These are phyloP conservation scores for Coleophoma eucalyptorum DNA, from an alignment of 2,329 filamentous ascomycete genomes.

Conservation along the genomic window DNA sequence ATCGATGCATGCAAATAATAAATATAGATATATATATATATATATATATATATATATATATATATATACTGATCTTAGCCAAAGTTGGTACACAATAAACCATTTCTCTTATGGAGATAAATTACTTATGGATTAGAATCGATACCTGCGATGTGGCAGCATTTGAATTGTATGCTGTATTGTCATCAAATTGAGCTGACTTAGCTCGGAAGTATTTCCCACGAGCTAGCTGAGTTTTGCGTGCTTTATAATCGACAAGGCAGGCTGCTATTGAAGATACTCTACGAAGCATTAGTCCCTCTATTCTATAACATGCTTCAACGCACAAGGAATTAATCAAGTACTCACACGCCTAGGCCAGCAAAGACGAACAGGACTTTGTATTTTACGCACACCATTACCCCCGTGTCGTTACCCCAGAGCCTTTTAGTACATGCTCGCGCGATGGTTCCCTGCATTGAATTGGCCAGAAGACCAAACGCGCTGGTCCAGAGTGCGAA, in stretches of 20 bases:
- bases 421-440: neutral
- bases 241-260: neutral
- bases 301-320: neutral
- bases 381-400: neutral
- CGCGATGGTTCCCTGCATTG: neutral
- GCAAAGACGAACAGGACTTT: neutral
- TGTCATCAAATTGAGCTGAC: too few relatives aligned
- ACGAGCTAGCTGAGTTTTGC: neutral
- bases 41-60: too few relatives aligned
- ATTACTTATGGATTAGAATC: too few relatives aligned
- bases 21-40: too few relatives aligned
- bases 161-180: too few relatives aligned
- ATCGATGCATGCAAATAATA: too few relatives aligned
- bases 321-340: neutral
- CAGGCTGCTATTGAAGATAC: neutral
- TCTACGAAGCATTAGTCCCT: neutral
- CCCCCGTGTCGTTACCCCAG: neutral
- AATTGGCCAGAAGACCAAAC: neutral
- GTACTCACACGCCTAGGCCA: neutral
- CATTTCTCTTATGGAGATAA: too few relatives aligned
- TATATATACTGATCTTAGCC: too few relatives aligned
- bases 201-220: neutral
- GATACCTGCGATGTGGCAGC: too few relatives aligned
- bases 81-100: too few relatives aligned
- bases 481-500: neutral